Base-by-base conservation (phyloP, 2,329 filamentous ascomycete species). In the Blastomyces emzantsi region DNA sequence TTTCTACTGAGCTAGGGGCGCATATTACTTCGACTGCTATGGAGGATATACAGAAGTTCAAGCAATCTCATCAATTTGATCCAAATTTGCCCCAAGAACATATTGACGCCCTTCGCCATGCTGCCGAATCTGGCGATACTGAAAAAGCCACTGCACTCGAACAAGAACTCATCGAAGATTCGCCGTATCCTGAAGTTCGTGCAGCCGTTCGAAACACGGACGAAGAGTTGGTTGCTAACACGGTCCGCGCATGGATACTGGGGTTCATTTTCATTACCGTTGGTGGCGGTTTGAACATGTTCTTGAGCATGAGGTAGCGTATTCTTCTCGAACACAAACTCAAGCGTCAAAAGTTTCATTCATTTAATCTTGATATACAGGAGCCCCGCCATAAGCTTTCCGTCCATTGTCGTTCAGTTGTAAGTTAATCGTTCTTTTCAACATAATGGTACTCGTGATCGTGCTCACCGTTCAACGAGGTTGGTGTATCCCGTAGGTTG, bases 191-290 rank as follows among this genome's bases (percentile, higher is more conserved):
- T 60, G 83, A 86, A 75, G 85, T 73, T 62, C 83, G 85, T 69
- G 83, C 84, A 43, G 83, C 85, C 30, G 85, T 87, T 39, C 81
- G 82, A 67, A 85, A 85, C 69, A 84, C 82, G 70, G 85, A 87
- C 70, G 79, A 83, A 65, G 83, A 85, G 68, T 75, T 86, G 58
- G 82, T 83, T 4, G 80, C 81, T 65, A 87, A 85, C 70, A 86
- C 83, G 15, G 77, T 86, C 64, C 82, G 84, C 62, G 83, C 83
- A 43, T 86, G 84, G 84, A 76, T 80, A 17, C 82, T 86, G 62
- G 84, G 84, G 49, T 67, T 85, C 69, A 6, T 84, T 13, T 77
- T 86, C 49, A 84, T 82, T 66, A 85, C 83, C 0, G 64, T 86
- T 64, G 83, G 82, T 25, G 84, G 82, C 25, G 82, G 79, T 43